Conservation (phyloP, 2,329 filamentous ascomycete species). For the Fusarium buxicola region DNA sequence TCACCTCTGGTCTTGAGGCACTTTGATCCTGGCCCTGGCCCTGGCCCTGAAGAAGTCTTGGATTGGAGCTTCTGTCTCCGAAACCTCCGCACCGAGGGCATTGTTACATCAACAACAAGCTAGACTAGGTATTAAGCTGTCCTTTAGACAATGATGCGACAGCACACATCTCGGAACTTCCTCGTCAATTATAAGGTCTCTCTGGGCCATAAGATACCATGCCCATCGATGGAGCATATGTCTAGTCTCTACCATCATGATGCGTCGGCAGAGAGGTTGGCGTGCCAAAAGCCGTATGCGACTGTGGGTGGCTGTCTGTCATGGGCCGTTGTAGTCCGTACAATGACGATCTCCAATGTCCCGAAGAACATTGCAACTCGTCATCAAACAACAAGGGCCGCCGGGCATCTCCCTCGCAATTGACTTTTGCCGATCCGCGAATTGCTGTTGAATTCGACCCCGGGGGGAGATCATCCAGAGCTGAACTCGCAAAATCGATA, state of each 20-base stretch:
- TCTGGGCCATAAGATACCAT: not conserved
- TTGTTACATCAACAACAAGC: conserved; percentile 19
- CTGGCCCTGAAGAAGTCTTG: conserved; percentile 5
- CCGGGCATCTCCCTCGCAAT: not conserved
- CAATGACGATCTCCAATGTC: conserved; percentile 3
- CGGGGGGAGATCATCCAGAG: not conserved
- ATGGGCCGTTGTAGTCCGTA: not conserved
- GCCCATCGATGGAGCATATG: not conserved
- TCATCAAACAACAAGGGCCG: not conserved
- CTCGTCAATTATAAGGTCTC: not conserved
- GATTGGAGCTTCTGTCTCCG: conserved; percentile 21
- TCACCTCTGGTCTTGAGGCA: conserved; percentile 15
- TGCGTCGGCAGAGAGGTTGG: not conserved
- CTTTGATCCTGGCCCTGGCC: conserved; percentile 24
- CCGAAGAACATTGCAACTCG: not conserved
- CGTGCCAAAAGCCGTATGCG: not conserved
- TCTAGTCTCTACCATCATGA: not conserved
- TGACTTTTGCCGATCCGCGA: not conserved
- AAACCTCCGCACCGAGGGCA: conserved; percentile 30
- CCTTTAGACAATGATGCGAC: not conserved
- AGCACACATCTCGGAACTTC: not conserved
- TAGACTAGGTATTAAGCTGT: conserved; percentile 13
- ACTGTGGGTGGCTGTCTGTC: conserved; percentile 9
- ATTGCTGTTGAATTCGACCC: not conserved
- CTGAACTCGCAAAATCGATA: not conserved